Conservation (phyloP, 2,329 filamentous ascomycete genomes). For the Ophiostoma populinum region DNA sequence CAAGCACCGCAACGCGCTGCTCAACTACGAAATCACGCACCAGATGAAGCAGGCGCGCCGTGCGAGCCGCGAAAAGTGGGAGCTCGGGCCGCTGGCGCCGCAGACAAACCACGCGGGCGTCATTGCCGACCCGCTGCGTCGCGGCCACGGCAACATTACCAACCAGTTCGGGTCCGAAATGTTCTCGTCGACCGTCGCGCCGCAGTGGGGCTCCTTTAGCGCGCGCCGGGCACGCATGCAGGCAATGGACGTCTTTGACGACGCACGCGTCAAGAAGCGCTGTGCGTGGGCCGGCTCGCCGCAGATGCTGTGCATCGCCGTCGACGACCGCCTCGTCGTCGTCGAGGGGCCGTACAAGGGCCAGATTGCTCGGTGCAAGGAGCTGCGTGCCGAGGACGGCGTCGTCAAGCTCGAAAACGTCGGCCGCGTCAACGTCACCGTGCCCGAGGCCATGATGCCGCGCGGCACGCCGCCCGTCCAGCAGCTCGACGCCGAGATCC, state of each 20-base stretch:
- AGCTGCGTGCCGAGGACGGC: slow-evolving; percentile 35
- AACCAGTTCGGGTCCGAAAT: slow-evolving; percentile 9
- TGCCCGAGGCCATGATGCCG: slow-evolving; percentile 22
- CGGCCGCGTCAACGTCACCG: slow-evolving; percentile 39
- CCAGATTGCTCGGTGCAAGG: slow-evolving; percentile 57
- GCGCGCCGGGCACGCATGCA: slow-evolving; percentile 9
- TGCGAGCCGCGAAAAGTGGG: slow-evolving; percentile 57
- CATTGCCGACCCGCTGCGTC: slow-evolving; percentile 8
- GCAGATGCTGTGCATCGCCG: slow-evolving; percentile 42
- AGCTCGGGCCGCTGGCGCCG: slow-evolving; percentile 61
- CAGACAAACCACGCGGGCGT: slow-evolving; percentile 37
- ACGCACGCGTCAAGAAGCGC: slow-evolving; percentile 19
- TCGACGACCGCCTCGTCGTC: slow-evolving; percentile 67
- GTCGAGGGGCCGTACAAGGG: slow-evolving; percentile 64
- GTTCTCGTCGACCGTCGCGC: slow-evolving; percentile 8
- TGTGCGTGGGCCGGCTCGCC: slow-evolving; percentile 38
- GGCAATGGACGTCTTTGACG: slow-evolving; percentile 11
- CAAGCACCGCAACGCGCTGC: slow-evolving; percentile 17
- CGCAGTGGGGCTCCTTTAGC: slow-evolving; percentile 12
- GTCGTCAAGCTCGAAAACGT: slow-evolving; percentile 43
- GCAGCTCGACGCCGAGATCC: slow-evolving; percentile 36
- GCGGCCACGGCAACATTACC: slow-evolving; percentile 5
- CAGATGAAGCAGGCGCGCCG: slow-evolving; percentile 20
- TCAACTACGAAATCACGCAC: slow-evolving; percentile 18
- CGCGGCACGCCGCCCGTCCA: slow-evolving; percentile 23